A percentile compares a stretch with the other conserved stretches of the same genome.
Conservation (phyloP, 2,329 filamentous ascomycete genomes). For the Fusarium tupiense region DNA sequence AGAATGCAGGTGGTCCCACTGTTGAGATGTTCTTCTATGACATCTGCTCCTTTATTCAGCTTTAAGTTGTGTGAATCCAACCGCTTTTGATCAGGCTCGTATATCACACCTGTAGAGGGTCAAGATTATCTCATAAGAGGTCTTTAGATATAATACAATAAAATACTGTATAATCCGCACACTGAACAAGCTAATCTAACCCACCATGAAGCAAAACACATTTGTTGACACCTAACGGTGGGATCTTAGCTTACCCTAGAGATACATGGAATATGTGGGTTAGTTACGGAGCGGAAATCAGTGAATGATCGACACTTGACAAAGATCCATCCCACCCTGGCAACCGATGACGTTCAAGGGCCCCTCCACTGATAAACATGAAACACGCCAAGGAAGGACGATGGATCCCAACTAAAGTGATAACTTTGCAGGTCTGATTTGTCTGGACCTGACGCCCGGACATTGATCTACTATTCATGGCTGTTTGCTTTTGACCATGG, state of each 20-base stretch:
- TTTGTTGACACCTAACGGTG: too few relatives aligned
- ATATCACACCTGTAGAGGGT: too few relatives aligned
- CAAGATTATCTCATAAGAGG: background rate
- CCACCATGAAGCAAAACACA: too few relatives aligned
- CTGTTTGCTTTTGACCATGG: background rate
- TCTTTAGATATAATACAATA: background rate
- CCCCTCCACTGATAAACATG: constrained; percentile 23
- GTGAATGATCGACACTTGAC: constrained; percentile 17
- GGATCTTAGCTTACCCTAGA: too few relatives aligned
- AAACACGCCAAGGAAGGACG: constrained; percentile 31
- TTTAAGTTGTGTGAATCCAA: too few relatives aligned
- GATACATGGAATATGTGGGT: too few relatives aligned
- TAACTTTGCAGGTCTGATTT: constrained; percentile 6
- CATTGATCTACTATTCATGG: background rate
- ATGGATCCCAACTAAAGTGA: background rate
- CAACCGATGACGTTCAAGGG: constrained; percentile 23
- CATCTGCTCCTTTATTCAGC: too few relatives aligned
- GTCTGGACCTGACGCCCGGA: background rate
- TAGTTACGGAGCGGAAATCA: too few relatives aligned
- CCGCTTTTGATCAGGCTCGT: background rate
- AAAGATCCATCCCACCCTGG: constrained; percentile 11
- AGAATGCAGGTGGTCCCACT: background rate
- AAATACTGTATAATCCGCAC: background rate
- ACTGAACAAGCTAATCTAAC: too few relatives aligned
- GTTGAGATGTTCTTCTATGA: background rate